Conservation (phyloP, 768 basidiomycete species). For the Butyriboletus loyo region DNA sequence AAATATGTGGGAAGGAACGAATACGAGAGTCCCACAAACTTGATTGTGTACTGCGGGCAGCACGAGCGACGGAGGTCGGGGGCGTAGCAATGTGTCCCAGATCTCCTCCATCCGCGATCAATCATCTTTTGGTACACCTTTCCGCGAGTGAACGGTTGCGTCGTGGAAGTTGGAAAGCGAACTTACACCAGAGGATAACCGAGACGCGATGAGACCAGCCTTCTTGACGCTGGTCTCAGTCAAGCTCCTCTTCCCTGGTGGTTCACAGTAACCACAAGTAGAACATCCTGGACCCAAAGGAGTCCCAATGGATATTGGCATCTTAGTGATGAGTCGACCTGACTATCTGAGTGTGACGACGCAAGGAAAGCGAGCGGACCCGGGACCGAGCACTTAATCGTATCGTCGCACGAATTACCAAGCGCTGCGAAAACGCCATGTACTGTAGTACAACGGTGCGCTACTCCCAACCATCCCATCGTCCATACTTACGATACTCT, state of each 20-base stretch:
- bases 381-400: not conserved
- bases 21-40: slow-evolving; percentile 41
- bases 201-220: slow-evolving; percentile 48
- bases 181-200: slow-evolving; percentile 52
- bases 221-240: slow-evolving; percentile 42
- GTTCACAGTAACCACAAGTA: slow-evolving; percentile 68
- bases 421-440: not conserved
- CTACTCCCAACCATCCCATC: slow-evolving; percentile 87
- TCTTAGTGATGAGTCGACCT: slow-evolving; percentile 3
- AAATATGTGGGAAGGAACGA: slow-evolving; percentile 9
- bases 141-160: slow-evolving; percentile 3
- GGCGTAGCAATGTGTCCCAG: slow-evolving; percentile 83
- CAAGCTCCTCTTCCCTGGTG: slow-evolving; percentile 46
- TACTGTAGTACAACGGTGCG: not conserved
- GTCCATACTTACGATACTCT: slow-evolving; percentile 79
- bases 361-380: not conserved
- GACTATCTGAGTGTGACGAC: not conserved
- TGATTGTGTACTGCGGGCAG: slow-evolving; percentile 95
- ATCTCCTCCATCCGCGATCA: slow-evolving; percentile 81
- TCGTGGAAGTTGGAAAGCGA: not conserved
- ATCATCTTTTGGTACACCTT: slow-evolving; percentile 82
- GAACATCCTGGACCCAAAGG: slow-evolving; percentile 30
- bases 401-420: not conserved
- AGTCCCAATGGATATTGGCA: slow-evolving; percentile 29
- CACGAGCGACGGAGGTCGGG: slow-evolving; percentile 80